phyloP scores from a whole-genome alignment of 2,329 filamentous ascomycete genomes.

The Claviceps arundinis region DNA sequence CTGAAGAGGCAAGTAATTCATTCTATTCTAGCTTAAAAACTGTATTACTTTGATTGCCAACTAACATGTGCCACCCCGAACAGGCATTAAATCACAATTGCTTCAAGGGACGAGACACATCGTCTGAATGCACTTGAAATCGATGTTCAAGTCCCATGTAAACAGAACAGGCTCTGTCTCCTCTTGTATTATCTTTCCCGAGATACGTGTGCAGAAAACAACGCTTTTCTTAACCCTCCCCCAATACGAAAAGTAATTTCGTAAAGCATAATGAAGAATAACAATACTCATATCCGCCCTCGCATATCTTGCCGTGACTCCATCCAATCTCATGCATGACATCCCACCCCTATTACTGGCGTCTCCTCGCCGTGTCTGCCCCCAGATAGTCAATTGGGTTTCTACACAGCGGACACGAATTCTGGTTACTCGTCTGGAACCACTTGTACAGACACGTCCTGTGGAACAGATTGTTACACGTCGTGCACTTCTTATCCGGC shows the following conservation, averaged over 20 bases:
- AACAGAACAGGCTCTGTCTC: no score
- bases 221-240: no score
- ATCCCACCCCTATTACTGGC: constrained; percentile 11
- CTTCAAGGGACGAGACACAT: constrained; percentile 1
- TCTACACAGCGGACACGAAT: constrained; percentile 82
- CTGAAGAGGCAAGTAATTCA: constrained; percentile 29
- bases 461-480: constrained; percentile 92
- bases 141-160: background rate
- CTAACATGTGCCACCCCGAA: background rate
- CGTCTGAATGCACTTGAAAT: background rate
- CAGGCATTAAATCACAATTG: constrained; percentile 14
- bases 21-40: background rate
- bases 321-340: background rate
- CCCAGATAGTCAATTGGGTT: constrained; percentile 62
- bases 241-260: no score
- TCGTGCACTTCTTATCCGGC: constrained; percentile 81
- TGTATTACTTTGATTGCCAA: background rate
- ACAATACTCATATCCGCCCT: no score
- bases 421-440: constrained; percentile 89
- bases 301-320: background rate
- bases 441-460: constrained; percentile 83
- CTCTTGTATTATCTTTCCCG: no score
- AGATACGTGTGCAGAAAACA: no score
- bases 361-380: constrained; percentile 25
- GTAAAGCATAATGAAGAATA: no score